These are phyloP conservation scores for Talaromyces sp. DNA, from an alignment of 2,329 filamentous ascomycete genomes.

Conservation along the genomic window DNA sequence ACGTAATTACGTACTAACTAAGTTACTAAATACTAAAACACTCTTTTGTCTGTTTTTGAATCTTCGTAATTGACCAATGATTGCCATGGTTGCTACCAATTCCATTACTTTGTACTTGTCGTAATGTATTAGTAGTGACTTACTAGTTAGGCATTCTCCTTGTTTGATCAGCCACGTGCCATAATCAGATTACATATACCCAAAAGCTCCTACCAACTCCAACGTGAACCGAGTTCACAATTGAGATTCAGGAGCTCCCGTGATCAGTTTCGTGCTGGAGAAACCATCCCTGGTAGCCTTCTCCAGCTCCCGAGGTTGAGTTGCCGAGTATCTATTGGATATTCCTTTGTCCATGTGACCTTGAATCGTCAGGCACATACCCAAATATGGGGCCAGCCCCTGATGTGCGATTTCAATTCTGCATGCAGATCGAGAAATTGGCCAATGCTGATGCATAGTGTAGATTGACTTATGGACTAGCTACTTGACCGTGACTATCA, in stretches of 20 bases:
- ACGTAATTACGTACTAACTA: not conserved
- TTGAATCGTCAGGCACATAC: conserved; percentile 6
- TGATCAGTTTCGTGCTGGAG: not conserved
- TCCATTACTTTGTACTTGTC: not conserved
- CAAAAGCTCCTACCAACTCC: not conserved
- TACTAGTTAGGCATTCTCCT: not conserved
- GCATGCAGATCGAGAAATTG: conserved; percentile 5
- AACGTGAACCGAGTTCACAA: not conserved
- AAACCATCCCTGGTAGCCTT: not conserved
- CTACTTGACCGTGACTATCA: not conserved
- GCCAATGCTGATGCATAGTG: conserved; percentile 5
- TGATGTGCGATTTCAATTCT: not conserved
- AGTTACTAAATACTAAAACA: not conserved
- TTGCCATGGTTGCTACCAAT: not conserved
- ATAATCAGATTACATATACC: not conserved
- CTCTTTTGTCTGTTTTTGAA: not conserved
- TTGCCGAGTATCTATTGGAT: not conserved
- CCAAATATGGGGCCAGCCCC: conserved; percentile 3
- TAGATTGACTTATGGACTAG: not conserved
- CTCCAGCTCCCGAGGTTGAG: not conserved
- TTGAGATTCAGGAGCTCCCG: not conserved
- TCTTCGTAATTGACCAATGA: not conserved
- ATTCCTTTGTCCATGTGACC: conserved; percentile 2
- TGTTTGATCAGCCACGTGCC: conserved; percentile 4
- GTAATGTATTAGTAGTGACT: not conserved